Evolutionary conservation across 192 early-diverging fungal species (phyloP).

Genomic region (Entrophospora sp.): DNA sequence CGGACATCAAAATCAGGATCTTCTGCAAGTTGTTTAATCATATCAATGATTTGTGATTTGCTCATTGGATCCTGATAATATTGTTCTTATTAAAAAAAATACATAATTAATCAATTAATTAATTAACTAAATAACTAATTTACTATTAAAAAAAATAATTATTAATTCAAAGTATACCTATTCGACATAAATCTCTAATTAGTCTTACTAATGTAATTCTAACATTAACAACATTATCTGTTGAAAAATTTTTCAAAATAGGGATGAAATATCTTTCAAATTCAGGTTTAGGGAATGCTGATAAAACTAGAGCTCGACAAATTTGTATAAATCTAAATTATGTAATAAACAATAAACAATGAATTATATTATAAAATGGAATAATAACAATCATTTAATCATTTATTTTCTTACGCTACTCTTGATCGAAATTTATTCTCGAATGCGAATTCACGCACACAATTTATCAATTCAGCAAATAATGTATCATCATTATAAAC

Average conservation of each 20-base stretch:
- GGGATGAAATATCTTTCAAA: slow-evolving; percentile 68
- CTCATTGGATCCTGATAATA: slow-evolving; percentile 2
- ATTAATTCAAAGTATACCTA: neutral
- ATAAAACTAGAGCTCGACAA: slow-evolving; percentile 49
- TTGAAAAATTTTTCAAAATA: slow-evolving; percentile 43
- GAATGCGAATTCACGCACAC: slow-evolving; percentile 31
- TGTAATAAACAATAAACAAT: slow-evolving; percentile 36
- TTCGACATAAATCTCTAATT: slow-evolving; percentile 20
- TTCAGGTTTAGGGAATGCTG: slow-evolving; percentile 43
- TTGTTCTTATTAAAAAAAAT: neutral
- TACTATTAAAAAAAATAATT: neutral
- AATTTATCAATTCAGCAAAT: slow-evolving; percentile 28
- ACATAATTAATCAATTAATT: neutral
- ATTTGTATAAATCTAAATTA: slow-evolving; percentile 56
- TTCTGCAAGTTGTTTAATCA: slow-evolving; percentile 4
- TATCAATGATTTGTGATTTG: neutral
- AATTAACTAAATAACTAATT: neutral
- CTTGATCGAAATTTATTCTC: slow-evolving; percentile 45
- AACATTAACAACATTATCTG: slow-evolving; percentile 62
- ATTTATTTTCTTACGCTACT: slow-evolving; percentile 41
- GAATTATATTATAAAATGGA: slow-evolving; percentile 31
- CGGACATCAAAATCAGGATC: slow-evolving; percentile 11
- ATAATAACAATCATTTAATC: slow-evolving; percentile 32
- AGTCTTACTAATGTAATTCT: slow-evolving; percentile 62
- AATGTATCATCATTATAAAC: slow-evolving; percentile 10